Evolutionary conservation across 139 green algal species (phyloP).

Genomic region (Auxenochlorella protothecoides): DNA sequence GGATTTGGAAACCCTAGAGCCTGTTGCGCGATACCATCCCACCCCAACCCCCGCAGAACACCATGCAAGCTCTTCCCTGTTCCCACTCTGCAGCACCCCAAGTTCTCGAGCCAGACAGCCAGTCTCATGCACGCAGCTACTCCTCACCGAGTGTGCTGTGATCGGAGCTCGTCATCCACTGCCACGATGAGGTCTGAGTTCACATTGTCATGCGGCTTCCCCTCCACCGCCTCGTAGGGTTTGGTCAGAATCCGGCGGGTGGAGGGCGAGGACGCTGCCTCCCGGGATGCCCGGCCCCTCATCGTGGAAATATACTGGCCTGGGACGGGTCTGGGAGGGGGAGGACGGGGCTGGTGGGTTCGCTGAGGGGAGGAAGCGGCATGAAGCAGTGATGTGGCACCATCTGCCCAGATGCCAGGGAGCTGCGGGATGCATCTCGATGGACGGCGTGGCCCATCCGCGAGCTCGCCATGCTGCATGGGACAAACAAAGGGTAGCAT

Average conservation of each 20-base stretch:
- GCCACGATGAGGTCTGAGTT: conserved; percentile 77
- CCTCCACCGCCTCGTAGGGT: conserved; percentile 41
- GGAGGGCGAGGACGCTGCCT: too few relatives aligned
- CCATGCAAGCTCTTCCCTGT: neutral
- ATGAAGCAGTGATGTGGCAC: too few relatives aligned
- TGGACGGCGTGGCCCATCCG: too few relatives aligned
- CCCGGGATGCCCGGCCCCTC: too few relatives aligned
- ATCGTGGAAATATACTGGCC: too few relatives aligned
- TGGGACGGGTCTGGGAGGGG: too few relatives aligned
- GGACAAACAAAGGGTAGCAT: too few relatives aligned
- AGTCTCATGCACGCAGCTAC: neutral
- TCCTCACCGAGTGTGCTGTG: neutral
- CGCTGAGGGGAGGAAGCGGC: too few relatives aligned
- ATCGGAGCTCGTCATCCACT: conserved; percentile 52
- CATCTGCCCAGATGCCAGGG: too few relatives aligned
- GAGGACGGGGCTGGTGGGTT: too few relatives aligned
- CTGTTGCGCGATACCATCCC: neutral
- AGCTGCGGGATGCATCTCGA: too few relatives aligned
- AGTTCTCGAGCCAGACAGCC: neutral
- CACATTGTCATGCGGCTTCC: conserved; percentile 76
- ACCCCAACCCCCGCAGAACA: neutral
- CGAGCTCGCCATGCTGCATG: too few relatives aligned
- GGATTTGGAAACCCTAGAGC: neutral
- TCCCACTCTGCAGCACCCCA: neutral
- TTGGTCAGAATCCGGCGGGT: conserved; percentile 56